Percentiles rank a stretch among this genome's conserved stretches.
These are phyloP conservation scores for Synchytrium microbalum DNA, from an alignment of 371 early-diverging fungal genomes.

Conservation along the genomic window DNA sequence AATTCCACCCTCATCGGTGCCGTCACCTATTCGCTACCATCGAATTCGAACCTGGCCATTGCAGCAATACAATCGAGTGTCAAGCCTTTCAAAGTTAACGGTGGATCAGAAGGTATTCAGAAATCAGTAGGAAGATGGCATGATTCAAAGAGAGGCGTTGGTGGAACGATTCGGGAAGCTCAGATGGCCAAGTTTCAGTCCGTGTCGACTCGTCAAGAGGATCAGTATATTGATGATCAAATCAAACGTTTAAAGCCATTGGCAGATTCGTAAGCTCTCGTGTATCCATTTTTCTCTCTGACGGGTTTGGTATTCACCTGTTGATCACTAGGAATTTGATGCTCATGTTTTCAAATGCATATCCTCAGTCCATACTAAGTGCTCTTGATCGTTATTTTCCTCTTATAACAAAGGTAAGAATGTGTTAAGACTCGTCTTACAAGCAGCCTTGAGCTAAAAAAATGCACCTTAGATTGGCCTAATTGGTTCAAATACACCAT, in stretches of 20 bases:
- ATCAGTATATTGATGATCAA: too few relatives aligned
- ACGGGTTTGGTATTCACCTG: background rate
- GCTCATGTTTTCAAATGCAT: background rate
- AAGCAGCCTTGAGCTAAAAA: background rate
- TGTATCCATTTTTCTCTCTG: background rate
- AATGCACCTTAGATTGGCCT: background rate
- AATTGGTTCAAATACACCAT: background rate
- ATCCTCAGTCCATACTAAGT: background rate
- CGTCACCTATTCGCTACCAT: background rate
- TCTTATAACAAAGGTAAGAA: background rate
- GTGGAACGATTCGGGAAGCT: background rate
- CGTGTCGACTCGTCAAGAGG: too few relatives aligned
- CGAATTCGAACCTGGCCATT: background rate
- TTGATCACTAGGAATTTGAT: background rate
- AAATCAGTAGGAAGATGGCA: background rate
- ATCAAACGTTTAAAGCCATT: too few relatives aligned
- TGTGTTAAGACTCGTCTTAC: background rate
- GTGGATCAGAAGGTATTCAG: background rate
- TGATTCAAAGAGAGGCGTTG: background rate
- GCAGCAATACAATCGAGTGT: background rate
- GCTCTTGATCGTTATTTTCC: background rate
- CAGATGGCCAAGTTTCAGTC: background rate
- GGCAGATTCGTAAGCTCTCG: background rate
- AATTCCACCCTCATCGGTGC: background rate
- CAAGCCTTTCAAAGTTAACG: background rate